Base-by-base conservation (phyloP, 805 yeast genomes). In the Cyberlindnera amylophila region DNA sequence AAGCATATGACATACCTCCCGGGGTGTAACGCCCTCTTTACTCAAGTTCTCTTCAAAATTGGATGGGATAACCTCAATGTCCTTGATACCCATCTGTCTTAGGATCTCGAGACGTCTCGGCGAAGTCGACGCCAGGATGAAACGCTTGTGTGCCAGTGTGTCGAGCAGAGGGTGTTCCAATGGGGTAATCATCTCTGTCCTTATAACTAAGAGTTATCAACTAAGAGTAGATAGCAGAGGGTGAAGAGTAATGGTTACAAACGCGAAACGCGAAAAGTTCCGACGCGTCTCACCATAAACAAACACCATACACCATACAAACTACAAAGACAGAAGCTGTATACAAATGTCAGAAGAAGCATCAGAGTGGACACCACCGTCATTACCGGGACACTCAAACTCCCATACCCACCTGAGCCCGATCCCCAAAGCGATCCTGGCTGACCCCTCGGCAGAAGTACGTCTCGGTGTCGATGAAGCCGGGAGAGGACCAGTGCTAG, bases 401-500 rank as follows among this genome's bases (percentile, higher is more conserved):
- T 67, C 85, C 4, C 58, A 72, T 12, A 73, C 86, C 0, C 76
- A 69, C 52, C 65, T 61, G 32, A 71, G 86, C 0, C 65, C 62
- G 0, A 63, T 81, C 2, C 89, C 89, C 0, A 38, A 34, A 3
- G 46, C 34, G 8, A 58, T 77, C 15, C 27, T 41, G 11, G 56
- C 55, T 2, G 45, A 65, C 32, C 65, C 69, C 1, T 44, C 51
- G 1, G 67, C 62, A 11, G 68, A 73, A 0, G 73, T 81, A 2
- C 62, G 70, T 4, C 63, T 93, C 10, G 99, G 99, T 1, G 96
- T 93, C 1, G 99, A 93, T 62, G 99, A 93, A 61, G 99, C 99
- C 0, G 99, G 99, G 1, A 73, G 99, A 51, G 99, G 99, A 0
- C 99, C 99, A 0, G 97, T 95, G 0, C 56, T 95, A 32, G 99